Conservation (phyloP, 257 asterid species). For the Rauvolfia tetraphylla region DNA sequence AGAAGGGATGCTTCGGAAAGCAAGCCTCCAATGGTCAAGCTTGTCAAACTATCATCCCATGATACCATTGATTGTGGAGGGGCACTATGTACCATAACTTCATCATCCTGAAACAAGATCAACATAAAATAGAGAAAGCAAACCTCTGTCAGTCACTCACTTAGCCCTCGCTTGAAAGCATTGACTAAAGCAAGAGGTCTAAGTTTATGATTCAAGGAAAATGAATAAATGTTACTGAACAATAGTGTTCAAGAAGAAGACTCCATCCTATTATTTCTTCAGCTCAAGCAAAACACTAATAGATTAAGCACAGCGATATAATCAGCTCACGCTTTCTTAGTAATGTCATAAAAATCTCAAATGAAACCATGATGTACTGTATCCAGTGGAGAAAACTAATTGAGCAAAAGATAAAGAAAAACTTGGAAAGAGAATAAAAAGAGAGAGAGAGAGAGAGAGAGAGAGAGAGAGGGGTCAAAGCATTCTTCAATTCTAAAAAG, state of each 20-base stretch:
- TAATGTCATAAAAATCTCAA: background rate
- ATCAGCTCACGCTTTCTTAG: background rate
- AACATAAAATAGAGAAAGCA: constrained; percentile 8
- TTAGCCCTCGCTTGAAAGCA: no score
- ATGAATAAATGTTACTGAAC: background rate
- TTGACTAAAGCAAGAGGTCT: background rate
- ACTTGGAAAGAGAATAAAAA: background rate
- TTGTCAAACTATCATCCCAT: constrained; percentile 78
- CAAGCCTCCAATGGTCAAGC: constrained; percentile 82
- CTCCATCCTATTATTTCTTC: constrained; percentile 1
- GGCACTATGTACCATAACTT: constrained; percentile 28
- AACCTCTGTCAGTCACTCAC: background rate
- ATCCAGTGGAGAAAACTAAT: background rate
- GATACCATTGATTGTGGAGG: constrained; percentile 28
- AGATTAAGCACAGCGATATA: background rate
- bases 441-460: no score
- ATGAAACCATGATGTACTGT: background rate
- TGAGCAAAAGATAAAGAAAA: background rate
- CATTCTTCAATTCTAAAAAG: background rate
- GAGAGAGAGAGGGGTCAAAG: background rate
- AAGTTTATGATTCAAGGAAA: background rate
- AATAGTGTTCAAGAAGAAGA: background rate
- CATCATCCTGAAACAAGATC: constrained; percentile 44
- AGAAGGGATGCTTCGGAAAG: constrained; percentile 73
- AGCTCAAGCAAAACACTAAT: constrained; percentile 8